These are phyloP conservation scores for Porogramme epimiltina DNA, from an alignment of 1,284 basidiomycete genomes.

Conservation along the genomic window DNA sequence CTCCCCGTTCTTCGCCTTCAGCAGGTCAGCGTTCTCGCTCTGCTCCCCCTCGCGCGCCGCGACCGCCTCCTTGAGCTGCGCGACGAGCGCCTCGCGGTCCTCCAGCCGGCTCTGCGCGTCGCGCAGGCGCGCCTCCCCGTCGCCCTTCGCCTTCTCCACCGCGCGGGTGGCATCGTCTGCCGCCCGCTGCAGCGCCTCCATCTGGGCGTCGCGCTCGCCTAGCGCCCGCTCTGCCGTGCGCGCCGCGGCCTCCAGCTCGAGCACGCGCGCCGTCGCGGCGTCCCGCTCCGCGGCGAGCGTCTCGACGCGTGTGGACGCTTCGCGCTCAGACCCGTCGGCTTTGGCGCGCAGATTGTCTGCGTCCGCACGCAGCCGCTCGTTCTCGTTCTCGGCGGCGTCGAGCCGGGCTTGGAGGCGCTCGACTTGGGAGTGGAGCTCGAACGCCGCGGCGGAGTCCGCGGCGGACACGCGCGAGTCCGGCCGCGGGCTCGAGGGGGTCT, in stretches of 20 bases:
- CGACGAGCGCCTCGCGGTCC: slow-evolving; percentile 44
- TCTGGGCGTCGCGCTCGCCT: slow-evolving; percentile 52
- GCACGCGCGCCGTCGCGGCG: slow-evolving; percentile 31
- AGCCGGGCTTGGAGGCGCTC: slow-evolving; percentile 52
- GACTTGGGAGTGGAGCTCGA: slow-evolving; percentile 37
- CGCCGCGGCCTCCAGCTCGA: slow-evolving; percentile 51
- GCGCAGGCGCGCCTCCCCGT: slow-evolving; percentile 47
- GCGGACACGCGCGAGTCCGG: slow-evolving; percentile 32
- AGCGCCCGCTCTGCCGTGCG: slow-evolving; percentile 47
- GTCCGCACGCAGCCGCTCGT: slow-evolving; percentile 27
- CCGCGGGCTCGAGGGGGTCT: slow-evolving; percentile 30
- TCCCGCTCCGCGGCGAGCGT: slow-evolving; percentile 50
- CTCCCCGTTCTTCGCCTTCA: slow-evolving; percentile 58
- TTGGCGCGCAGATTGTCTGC: slow-evolving; percentile 21
- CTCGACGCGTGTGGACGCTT: slow-evolving; percentile 26
- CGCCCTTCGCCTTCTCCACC: slow-evolving; percentile 45
- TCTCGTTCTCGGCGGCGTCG: slow-evolving; percentile 59
- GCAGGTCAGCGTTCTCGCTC: slow-evolving; percentile 49
- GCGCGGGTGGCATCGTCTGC: slow-evolving; percentile 44
- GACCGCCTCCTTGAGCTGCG: slow-evolving; percentile 52
- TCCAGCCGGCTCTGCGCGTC: slow-evolving; percentile 53
- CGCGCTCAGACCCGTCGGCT: slow-evolving; percentile 30
- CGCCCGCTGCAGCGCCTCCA: slow-evolving; percentile 52
- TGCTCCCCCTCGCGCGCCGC: slow-evolving; percentile 54
- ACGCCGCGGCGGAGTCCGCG: slow-evolving; percentile 19